Conservation (phyloP, 78 protist genomes). For the Trichosphaerium sp. region DNA sequence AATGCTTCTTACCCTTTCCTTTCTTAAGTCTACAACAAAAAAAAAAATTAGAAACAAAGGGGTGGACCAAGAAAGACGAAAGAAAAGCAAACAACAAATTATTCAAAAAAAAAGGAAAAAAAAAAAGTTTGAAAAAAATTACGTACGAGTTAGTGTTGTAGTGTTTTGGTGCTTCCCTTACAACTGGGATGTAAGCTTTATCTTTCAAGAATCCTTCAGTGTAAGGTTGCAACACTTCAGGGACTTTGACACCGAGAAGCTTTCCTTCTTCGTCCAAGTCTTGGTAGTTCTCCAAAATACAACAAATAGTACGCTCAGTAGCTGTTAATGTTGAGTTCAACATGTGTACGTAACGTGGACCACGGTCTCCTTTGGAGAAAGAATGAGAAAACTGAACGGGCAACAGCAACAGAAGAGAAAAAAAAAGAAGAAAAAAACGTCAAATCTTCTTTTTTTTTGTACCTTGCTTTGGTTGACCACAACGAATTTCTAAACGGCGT, state of each 20-base stretch:
- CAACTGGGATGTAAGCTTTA: constrained; percentile 28
- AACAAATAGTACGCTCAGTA: constrained; percentile 92
- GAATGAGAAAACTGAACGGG: not conserved
- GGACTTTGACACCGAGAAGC: constrained; percentile 68
- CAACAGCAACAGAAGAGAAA: not conserved
- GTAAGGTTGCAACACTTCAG: constrained; percentile 71
- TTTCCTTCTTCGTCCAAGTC: constrained; percentile 66
- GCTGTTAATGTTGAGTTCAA: constrained; percentile 97
- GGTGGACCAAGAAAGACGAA: not conserved
- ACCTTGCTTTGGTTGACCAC: too few relatives aligned
- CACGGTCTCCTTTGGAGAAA: not conserved
- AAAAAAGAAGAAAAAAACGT: not conserved
- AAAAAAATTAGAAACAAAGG: not conserved
- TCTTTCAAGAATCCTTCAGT: constrained; percentile 49
- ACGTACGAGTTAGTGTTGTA: not conserved
- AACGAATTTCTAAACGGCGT: constrained; percentile 76
- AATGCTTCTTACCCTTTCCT: too few relatives aligned
- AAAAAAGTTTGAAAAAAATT: not conserved
- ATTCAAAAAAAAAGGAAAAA: not conserved
- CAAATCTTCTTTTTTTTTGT: constrained; percentile 11
- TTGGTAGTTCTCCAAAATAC: constrained; percentile 97
- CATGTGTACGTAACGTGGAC: constrained; percentile 96
- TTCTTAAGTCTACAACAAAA: not conserved
- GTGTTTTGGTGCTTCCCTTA: constrained; percentile 11
- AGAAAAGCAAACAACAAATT: not conserved